phyloP scores from a whole-genome alignment of 257 asterid species.

The Forsythia viridissima region DNA sequence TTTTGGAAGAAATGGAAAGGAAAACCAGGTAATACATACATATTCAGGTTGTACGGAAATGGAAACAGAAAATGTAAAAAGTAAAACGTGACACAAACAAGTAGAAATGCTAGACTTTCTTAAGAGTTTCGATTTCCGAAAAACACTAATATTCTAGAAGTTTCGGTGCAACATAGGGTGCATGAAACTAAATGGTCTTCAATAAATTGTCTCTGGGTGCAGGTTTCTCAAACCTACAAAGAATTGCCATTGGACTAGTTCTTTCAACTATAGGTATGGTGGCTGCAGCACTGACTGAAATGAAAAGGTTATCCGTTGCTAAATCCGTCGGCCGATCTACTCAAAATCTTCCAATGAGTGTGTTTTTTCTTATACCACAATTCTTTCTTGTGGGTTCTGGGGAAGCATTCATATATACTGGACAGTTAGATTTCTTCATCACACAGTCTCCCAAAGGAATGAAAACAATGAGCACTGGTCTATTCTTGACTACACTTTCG shows the following conservation, averaged over 20 bases:
- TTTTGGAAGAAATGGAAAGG: conserved; percentile 81
- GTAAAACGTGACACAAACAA: not conserved
- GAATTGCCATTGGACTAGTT: conserved; percentile 62
- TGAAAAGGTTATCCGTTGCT: conserved; percentile 62
- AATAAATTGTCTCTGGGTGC: not conserved
- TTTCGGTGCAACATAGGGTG: not conserved
- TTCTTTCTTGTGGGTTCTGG: conserved; percentile 83
- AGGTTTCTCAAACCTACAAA: conserved; percentile 74
- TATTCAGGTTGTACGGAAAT: not conserved
- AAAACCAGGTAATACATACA: conserved; percentile 51
- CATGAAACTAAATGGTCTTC: not conserved
- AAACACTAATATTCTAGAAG: not conserved
- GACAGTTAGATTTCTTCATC: conserved; percentile 92
- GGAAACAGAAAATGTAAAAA: not conserved
- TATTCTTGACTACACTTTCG: conserved; percentile 78
- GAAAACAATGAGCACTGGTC: conserved; percentile 97
- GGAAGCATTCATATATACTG: conserved; percentile 90
- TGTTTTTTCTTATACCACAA: conserved; percentile 76
- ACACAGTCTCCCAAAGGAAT: conserved; percentile 90
- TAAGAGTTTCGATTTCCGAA: no score
- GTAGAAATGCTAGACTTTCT: not conserved
- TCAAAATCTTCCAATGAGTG: conserved; percentile 63
- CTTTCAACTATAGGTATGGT: conserved; percentile 83
- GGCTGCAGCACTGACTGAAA: conserved; percentile 65
- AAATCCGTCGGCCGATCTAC: conserved; percentile 30